Percentiles rank a stretch among this genome's conserved stretches.
phyloP scores from a whole-genome alignment of 345 rosid genomes.

The Aquilaria yunnanensis region DNA sequence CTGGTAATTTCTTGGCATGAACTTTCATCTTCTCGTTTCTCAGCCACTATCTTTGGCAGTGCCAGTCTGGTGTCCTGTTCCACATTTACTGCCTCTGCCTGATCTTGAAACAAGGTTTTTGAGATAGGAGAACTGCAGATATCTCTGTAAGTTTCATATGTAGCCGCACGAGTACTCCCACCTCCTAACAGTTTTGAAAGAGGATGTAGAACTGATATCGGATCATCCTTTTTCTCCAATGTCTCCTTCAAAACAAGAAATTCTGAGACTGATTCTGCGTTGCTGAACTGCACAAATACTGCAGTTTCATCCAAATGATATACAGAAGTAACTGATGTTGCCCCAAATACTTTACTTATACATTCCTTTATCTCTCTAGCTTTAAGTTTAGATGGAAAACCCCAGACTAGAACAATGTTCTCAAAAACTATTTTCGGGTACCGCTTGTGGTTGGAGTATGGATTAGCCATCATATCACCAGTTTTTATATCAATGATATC shows the following conservation, averaged over 20 bases:
- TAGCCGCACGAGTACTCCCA: conserved; percentile 66
- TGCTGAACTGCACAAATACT: conserved; percentile 71
- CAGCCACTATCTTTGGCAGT: conserved; percentile 6
- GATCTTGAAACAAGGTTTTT: conserved; percentile 58
- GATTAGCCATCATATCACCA: conserved; percentile 36
- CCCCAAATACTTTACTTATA: conserved; percentile 62
- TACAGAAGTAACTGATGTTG: conserved; percentile 45
- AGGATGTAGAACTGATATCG: conserved; percentile 62
- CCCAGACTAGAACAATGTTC: conserved; percentile 67
- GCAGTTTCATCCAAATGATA: conserved; percentile 65
- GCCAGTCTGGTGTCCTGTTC: conserved; percentile 35
- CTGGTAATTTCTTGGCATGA: not conserved
- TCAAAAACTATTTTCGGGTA: conserved; percentile 34
- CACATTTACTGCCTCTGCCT: conserved; percentile 61
- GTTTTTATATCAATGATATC: conserved; percentile 59
- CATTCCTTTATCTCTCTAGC: conserved; percentile 59
- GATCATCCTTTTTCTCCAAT: conserved; percentile 49
- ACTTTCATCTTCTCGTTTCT: conserved; percentile 7
- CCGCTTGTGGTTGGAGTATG: conserved; percentile 19
- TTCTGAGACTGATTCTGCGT: conserved; percentile 42
- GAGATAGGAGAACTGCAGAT: conserved; percentile 75
- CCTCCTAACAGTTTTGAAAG: conserved; percentile 71
- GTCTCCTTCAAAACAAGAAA: conserved; percentile 61
- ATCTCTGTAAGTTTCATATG: conserved; percentile 73
- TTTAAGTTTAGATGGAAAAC: conserved; percentile 59